These are phyloP conservation scores for Myxozyma neglecta DNA, from an alignment of 805 yeast genomes.

Conservation along the genomic window DNA sequence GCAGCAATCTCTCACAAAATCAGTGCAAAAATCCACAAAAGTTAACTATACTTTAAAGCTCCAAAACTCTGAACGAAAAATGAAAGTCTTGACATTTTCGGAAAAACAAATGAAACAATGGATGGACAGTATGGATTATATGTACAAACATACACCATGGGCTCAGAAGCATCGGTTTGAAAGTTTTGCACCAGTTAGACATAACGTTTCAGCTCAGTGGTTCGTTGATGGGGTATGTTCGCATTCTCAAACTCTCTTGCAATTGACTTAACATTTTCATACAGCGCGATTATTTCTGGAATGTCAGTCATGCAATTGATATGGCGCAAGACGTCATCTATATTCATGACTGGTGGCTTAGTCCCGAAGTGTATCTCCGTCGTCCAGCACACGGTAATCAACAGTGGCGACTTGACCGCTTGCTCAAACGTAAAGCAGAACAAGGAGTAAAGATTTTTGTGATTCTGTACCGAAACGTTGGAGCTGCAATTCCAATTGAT, in stretches of 20 bases:
- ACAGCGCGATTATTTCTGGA: constrained; percentile 89
- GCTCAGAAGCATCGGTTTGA: constrained; percentile 70
- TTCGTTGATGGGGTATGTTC: constrained; percentile 74
- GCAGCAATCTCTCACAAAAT: not conserved
- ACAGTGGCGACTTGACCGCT: constrained; percentile 85
- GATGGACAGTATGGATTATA: constrained; percentile 68
- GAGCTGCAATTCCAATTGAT: constrained; percentile 87
- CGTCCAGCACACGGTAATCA: constrained; percentile 96
- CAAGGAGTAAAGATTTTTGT: constrained; percentile 93
- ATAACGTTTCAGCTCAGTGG: constrained; percentile 89
- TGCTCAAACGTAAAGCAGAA: constrained; percentile 84
- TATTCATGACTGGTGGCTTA: constrained; percentile 98
- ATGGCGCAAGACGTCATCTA: constrained; percentile 92
- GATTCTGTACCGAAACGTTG: constrained; percentile 90
- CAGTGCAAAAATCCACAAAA: constrained; percentile 31
- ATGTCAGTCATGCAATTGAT: constrained; percentile 84
- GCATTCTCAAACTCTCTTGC: not conserved
- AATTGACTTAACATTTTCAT: not conserved
- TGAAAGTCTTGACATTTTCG: constrained; percentile 69
- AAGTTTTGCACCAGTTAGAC: constrained; percentile 89
- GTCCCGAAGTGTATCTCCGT: constrained; percentile 89
- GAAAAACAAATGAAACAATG: constrained; percentile 66
- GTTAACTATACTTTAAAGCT: constrained; percentile 41
- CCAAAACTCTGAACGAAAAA: constrained; percentile 74
- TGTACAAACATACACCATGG: constrained; percentile 74